Conservation (phyloP, 768 basidiomycete genomes). For the Collybiopsis confluens region DNA sequence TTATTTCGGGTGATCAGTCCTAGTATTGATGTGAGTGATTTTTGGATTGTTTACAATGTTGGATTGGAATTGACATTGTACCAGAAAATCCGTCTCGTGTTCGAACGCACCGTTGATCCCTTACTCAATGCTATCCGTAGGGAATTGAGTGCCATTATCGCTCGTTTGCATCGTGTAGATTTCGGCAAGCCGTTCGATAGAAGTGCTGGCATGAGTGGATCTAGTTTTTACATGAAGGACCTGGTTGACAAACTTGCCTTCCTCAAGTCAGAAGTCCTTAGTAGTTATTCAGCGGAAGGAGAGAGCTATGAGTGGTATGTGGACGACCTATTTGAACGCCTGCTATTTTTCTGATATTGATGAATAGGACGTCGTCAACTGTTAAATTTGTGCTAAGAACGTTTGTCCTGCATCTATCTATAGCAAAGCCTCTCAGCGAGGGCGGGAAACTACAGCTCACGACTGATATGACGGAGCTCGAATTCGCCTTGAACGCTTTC, state of each 20-base stretch:
- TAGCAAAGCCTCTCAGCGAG: conserved; percentile 88
- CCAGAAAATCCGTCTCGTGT: conserved; percentile 48
- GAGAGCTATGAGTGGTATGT: conserved; percentile 74
- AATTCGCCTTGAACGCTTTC: conserved; percentile 86
- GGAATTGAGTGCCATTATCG: conserved; percentile 76
- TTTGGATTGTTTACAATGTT: neutral
- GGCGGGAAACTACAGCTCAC: conserved; percentile 91
- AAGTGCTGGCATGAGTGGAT: conserved; percentile 54
- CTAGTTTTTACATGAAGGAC: conserved; percentile 90
- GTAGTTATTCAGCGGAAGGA: conserved; percentile 68
- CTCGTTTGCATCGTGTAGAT: conserved; percentile 81
- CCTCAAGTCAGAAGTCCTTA: conserved; percentile 73
- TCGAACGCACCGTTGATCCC: conserved; percentile 58
- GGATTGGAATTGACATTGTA: neutral
- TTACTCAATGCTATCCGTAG: conserved; percentile 67
- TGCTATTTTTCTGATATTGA: neutral
- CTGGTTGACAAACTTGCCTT: conserved; percentile 83
- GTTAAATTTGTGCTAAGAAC: conserved; percentile 77
- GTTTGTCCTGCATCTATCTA: conserved; percentile 92
- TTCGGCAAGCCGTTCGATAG: conserved; percentile 72
- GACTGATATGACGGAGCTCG: conserved; percentile 94
- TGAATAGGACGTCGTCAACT: conserved; percentile 54
- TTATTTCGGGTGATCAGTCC: conserved; percentile 54
- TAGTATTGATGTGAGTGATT: conserved; percentile 47
- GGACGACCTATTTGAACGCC: conserved; percentile 11